Base-by-base conservation (phyloP, 805 yeast genomes). In the Hanseniaspora taiwanica region DNA sequence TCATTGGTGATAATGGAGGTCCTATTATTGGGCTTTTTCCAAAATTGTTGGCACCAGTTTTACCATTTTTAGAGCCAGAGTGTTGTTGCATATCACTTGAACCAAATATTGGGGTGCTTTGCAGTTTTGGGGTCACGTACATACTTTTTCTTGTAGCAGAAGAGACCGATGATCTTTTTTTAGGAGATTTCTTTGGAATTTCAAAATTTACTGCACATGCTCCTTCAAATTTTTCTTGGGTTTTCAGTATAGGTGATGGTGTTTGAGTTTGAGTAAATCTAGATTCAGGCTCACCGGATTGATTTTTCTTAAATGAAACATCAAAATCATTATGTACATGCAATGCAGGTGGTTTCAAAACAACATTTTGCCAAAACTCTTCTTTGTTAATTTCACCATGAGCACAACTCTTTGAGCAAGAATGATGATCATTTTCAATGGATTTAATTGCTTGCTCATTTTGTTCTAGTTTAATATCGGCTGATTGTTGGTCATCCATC, bases 171-270 rank as follows among this genome's bases (percentile, higher is more conserved):
- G 10, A 7, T 23, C 25, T 27, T 27, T 14, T 14, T 14, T 33
- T 33, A 10, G 23, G 23, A 4, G 36, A 12, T 19, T 29, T 29
- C 8, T 29, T 29, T 19, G 23, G 17, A 4, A 17, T 18, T 10
- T 19, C 36, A 7, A 33, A 33, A 19, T 19, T 19, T 9, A 20
- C n/a, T 3, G 36, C 20, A 18, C 12, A 12, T 3, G n/a, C 9
- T 4, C 51, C 51, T 24, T 48, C 54, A 40, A 58, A 59, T 21
- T 40, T 44, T 4, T 59, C 59, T 41, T 63, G 66, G 0, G 66
- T 59, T 38, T 43, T 51, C 16, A 68, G 55, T 16, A 64, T 63
- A 38, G 76, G 74, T 0, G 75, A 72, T 20, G 63, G 65, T 1
- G 66, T 59, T 35, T 63, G 62, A 35, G 62, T 60, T 5, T 61